Conservation (phyloP, 1,139 yeast species). For the Schwanniomyces etchellsii region DNA sequence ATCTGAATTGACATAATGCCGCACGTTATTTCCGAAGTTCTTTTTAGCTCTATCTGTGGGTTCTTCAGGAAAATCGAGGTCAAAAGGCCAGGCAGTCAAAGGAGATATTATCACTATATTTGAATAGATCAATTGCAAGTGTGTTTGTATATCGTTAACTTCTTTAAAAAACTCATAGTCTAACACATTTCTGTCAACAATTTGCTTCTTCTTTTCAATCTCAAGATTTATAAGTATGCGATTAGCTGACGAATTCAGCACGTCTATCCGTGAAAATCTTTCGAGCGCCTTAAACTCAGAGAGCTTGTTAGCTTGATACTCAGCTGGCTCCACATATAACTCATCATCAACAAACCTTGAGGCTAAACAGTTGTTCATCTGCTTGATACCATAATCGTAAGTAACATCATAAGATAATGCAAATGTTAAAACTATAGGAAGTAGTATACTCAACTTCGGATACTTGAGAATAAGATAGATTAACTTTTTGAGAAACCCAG, state of each 20-base stretch:
- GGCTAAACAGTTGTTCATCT: slow-evolving; percentile 9
- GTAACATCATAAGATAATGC: slow-evolving; percentile 38
- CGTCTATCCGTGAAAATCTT: background rate
- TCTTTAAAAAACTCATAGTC: slow-evolving; percentile 12
- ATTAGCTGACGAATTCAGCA: background rate
- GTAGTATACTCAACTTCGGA: slow-evolving; percentile 24
- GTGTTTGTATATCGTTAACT: slow-evolving; percentile 4
- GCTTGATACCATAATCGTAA: slow-evolving; percentile 18
- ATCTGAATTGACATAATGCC: background rate
- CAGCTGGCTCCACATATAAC: background rate
- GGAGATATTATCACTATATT: slow-evolving; percentile 16
- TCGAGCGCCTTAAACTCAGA: slow-evolving; percentile 1
- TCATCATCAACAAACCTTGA: slow-evolving; percentile 2
- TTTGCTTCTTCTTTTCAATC: background rate
- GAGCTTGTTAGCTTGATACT: slow-evolving; percentile 1
- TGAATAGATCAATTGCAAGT: slow-evolving; percentile 3
- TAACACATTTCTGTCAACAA: slow-evolving; percentile 11
- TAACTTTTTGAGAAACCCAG: slow-evolving; percentile 1
- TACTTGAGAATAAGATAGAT: slow-evolving; percentile 2
- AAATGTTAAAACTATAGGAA: slow-evolving; percentile 47
- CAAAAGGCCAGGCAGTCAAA: slow-evolving; percentile 13
- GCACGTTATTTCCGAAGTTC: background rate
- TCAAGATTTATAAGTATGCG: background rate
- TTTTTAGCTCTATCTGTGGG: background rate
- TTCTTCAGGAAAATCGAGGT: slow-evolving; percentile 2